Conservation (phyloP, 23 red algal species). For the Agarophyton chilense region DNA sequence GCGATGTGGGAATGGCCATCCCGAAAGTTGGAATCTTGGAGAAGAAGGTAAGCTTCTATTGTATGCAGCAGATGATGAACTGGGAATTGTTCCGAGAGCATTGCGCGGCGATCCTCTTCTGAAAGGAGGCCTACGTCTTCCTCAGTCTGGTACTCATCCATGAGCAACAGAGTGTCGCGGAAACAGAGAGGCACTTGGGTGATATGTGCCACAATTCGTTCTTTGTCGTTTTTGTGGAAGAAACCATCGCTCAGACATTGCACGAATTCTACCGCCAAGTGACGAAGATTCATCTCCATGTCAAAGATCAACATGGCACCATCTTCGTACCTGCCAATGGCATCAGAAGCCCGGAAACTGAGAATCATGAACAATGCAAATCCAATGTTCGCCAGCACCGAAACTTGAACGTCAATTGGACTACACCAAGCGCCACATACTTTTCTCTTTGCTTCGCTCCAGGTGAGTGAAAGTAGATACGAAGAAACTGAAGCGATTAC, state of each 20-base stretch:
- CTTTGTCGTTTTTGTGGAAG: constrained; percentile 39
- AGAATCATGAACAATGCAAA: constrained; percentile 61
- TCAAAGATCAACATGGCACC: constrained; percentile 37
- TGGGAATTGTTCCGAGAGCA: neutral
- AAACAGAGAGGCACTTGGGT: constrained; percentile 15
- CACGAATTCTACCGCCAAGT: constrained; percentile 23
- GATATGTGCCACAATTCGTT: constrained; percentile 41
- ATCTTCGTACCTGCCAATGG: constrained; percentile 37
- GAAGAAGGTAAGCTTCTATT: constrained; percentile 28
- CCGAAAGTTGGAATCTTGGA: neutral
- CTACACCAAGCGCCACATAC: constrained; percentile 36
- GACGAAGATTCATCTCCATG: constrained; percentile 38
- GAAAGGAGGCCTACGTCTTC: constrained; percentile 24
- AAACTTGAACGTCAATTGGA: constrained; percentile 34
- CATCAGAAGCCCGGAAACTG: constrained; percentile 48
- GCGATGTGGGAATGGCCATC: neutral
- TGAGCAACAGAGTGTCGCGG: constrained; percentile 18
- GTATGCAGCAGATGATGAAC: constrained; percentile 21
- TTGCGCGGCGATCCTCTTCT: constrained; percentile 23
- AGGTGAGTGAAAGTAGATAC: neutral
- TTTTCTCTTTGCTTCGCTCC: neutral
- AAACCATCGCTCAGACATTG: constrained; percentile 10
- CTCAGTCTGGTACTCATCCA: neutral
- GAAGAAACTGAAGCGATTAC: constrained; percentile 4
- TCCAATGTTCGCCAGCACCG: constrained; percentile 37